Base-by-base conservation (phyloP, 108 stramenopile species). In the Pseudonitzschia delicatissima region DNA sequence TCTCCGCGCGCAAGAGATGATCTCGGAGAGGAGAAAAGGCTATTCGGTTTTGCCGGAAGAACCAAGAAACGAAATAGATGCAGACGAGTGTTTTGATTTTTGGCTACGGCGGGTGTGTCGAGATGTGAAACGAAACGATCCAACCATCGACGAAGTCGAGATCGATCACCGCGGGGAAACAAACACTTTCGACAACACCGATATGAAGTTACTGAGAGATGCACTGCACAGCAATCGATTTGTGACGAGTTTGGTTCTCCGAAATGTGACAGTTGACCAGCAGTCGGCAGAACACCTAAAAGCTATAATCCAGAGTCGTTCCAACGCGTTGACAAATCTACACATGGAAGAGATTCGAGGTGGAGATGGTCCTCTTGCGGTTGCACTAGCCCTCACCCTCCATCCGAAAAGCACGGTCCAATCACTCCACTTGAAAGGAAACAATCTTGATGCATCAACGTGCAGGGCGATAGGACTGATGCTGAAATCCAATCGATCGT, bases 271-370 rank as follows among this genome's bases (percentile, higher is more conserved):
- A n/a, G 32, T 44, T 12, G 42, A 55, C 1, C 15, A n/a, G 13
- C 47, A 62, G 2, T n/a, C 34, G 33, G 35, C 58, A 2, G 55
- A 49, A 27, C 40, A 28, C 15, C 31, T 71, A 17, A 35, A 13
- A 18, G 28, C 39, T 2, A 29, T 71, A 28, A 32, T 71, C 5
- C 5, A 33, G 23, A 47, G 61, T 23, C 20, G 47, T 29, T 21
- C 51, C 2, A 42, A 57, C 17, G 62, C 71, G 8, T 32, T 71
- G 25, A 28, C 37, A 11, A 31, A 37, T 31, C 26, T 71, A 2
- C 52, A 20, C 6, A 44, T 71, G 17, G 71, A 71, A 34, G 71
- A 71, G 11, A 55, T 60, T 34, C 47, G 23, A 17, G 62, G 71
- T 1, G 63, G 36, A 57, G 63, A 71, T 57, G 71, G 48, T 44